Evolutionary conservation across 805 yeast species (phyloP).

Genomic region (Ogataea angusta): DNA sequence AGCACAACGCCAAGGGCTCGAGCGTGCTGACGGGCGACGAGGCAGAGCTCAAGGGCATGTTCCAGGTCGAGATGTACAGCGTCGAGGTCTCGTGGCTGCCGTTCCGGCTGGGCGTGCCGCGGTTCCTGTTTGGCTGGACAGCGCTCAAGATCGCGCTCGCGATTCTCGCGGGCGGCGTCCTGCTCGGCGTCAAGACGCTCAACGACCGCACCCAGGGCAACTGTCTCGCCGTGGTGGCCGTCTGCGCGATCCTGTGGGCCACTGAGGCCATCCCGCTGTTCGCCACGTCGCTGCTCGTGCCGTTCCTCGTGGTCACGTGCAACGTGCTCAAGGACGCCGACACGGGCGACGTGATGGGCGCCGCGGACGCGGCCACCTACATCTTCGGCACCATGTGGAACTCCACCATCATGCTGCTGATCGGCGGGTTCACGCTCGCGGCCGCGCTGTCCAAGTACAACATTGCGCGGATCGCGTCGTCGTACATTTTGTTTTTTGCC

Average conservation of each 20-base stretch:
- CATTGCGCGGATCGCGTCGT: slow-evolving; percentile 47
- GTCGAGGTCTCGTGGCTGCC: slow-evolving; percentile 21
- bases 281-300: slow-evolving; percentile 48
- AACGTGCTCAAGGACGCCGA: slow-evolving; percentile 47
- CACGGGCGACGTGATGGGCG: slow-evolving; percentile 41
- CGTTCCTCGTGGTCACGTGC: slow-evolving; percentile 44
- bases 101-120: slow-evolving; percentile 41
- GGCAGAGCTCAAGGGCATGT: slow-evolving; percentile 29
- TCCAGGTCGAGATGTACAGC: slow-evolving; percentile 30
- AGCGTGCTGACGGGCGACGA: slow-evolving; percentile 37
- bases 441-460: slow-evolving; percentile 54
- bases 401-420: slow-evolving; percentile 47
- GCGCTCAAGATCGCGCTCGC: slow-evolving; percentile 47
- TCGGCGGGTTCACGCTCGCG: slow-evolving; percentile 55
- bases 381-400: slow-evolving; percentile 52
- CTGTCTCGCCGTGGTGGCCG: slow-evolving; percentile 63
- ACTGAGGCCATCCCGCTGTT: slow-evolving; percentile 49
- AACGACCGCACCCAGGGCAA: slow-evolving; percentile 59
- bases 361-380: slow-evolving; percentile 41
- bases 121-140: slow-evolving; percentile 44
- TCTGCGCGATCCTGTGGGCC: slow-evolving; percentile 52
- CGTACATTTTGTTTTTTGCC: slow-evolving; percentile 47
- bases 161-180: slow-evolving; percentile 48
- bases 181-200: slow-evolving; percentile 58
- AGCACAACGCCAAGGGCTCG: slow-evolving; percentile 29